These are phyloP conservation scores for Glomus cerebriforme DNA, from an alignment of 192 early-diverging fungal genomes.

Conservation along the genomic window DNA sequence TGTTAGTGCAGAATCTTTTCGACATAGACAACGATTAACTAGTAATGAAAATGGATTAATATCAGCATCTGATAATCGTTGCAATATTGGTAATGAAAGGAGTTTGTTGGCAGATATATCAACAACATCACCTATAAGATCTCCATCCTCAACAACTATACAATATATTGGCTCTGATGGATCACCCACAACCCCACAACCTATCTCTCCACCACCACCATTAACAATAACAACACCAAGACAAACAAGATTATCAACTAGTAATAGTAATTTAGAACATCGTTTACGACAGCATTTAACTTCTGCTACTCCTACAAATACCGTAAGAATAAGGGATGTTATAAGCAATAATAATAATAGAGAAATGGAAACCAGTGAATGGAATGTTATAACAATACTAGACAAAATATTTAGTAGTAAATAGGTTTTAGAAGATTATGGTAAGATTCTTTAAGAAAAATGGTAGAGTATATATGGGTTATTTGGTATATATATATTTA, in stretches of 20 bases:
- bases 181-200: neutral
- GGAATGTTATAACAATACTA: neutral
- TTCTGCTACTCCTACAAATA: neutral
- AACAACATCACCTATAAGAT: slow-evolving; percentile 17
- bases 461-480: too few species aligned
- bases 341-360: neutral
- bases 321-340: neutral
- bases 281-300: slow-evolving; percentile 30
- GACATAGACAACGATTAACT: neutral
- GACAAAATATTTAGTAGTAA: neutral
- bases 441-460: neutral
- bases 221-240: neutral
- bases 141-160: slow-evolving; percentile 17
- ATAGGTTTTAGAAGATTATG: neutral
- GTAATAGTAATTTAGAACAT: slow-evolving; percentile 15
- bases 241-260: neutral
- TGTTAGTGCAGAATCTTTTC: slow-evolving; percentile 1
- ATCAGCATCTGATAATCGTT: neutral
- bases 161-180: neutral
- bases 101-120: neutral
- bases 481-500: too few species aligned
- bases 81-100: neutral
- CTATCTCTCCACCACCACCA: slow-evolving; percentile 12
- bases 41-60: neutral
- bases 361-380: neutral